These are phyloP conservation scores for Monosporascus ibericus DNA, from an alignment of 2,329 filamentous ascomycete genomes.

Conservation along the genomic window DNA sequence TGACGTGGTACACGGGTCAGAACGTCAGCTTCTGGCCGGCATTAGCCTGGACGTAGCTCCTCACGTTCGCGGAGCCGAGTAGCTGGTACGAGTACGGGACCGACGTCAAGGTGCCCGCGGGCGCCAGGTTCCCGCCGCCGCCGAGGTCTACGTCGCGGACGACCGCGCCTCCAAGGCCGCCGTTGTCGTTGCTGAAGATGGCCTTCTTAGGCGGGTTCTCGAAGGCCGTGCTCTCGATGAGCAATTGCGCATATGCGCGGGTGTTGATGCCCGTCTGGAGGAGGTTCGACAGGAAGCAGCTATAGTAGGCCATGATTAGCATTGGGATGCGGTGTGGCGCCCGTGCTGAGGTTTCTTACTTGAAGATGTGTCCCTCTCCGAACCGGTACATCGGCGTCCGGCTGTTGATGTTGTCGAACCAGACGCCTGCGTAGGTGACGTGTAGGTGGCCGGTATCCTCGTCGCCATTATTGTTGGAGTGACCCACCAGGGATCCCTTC, in stretches of 20 bases:
- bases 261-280: constrained; percentile 9
- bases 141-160: constrained; percentile 33
- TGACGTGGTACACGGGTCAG: not conserved
- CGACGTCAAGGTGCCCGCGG: constrained; percentile 30
- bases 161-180: constrained; percentile 28
- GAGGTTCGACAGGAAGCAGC: not conserved
- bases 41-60: constrained; percentile 25
- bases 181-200: constrained; percentile 31
- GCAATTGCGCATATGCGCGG: constrained; percentile 9
- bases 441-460: constrained; percentile 51
- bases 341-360: constrained; percentile 9
- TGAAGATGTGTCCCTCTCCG: constrained; percentile 50
- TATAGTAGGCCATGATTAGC: not conserved
- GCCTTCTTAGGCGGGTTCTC: constrained; percentile 10
- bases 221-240: constrained; percentile 14
- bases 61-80: constrained; percentile 28
- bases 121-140: constrained; percentile 30
- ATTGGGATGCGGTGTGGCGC: not conserved
- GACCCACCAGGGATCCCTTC: constrained; percentile 55
- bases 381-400: constrained; percentile 50
- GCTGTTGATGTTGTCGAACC: constrained; percentile 51
- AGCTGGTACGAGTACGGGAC: constrained; percentile 35
- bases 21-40: constrained; percentile 14
- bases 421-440: constrained; percentile 53
- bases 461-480: constrained; percentile 46